Evolutionary conservation across 495 filamentous ascomycete species (phyloP), one percentile per base, ranked within the genome.

Genomic region (Pyrenula massariospora): DNA sequence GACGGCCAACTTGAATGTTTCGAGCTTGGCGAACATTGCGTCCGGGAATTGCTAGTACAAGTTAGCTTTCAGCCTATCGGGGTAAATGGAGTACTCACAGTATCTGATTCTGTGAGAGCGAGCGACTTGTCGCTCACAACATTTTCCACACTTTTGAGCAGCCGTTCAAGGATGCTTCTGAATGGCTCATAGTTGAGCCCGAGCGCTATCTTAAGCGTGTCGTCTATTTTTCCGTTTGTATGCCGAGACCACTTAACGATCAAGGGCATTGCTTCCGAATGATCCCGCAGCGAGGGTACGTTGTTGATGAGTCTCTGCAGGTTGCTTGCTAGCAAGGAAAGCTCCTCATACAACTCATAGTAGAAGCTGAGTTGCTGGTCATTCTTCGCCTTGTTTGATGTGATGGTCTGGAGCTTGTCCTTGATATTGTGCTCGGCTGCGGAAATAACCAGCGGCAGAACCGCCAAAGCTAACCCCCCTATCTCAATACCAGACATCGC

Each of bases 101-200:
- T 23, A 12, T 56, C 54, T 42, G 36, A 56, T 3, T 23, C n/a
- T 42, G 50, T 49, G 20, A 56, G 31, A 3, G 19, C 22, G 22
- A 56, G 36, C 21, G 31, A 56, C 22, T 50, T 56, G 15, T 56
- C 54, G 54, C 54, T 56, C 25, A 56, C 54, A 3, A 56, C 54
- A 8, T 56, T 48, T 5, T 56, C 54, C 54, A 56, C 48, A 23
- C 19, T 49, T 56, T 56, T 56, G 15, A 56, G 54, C 24, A 56
- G 54, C 21, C 54, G 54, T 22, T 25, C 12, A 3, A 56, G 54
- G 50, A 56, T 56, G 24, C 50, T 48, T 56, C 22, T 56, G 54
- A 56, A 56, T 19, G 54, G 36, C 36, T 49, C 10, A 20, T 56
- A 42, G 23, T 21, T 31, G 31, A 42, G 31, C 5, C 54, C 54